Evolutionary conservation across 306 rosid species (phyloP).

Genomic region (Bauhinia variegata): DNA sequence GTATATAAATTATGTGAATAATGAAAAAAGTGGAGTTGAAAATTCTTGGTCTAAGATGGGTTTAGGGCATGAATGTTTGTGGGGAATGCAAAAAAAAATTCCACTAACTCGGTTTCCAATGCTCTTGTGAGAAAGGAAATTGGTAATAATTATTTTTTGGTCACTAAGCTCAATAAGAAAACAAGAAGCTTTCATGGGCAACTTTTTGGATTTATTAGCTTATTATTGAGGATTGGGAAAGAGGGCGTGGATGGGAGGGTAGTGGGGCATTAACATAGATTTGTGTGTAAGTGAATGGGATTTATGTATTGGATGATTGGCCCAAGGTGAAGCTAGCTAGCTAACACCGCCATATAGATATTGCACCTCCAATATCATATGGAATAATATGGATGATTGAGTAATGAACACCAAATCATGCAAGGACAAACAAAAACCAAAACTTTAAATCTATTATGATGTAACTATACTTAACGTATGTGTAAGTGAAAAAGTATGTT

Average conservation of each 20-base stretch:
- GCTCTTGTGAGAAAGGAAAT: slow-evolving; percentile 53
- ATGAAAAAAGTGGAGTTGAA: slow-evolving; percentile 46
- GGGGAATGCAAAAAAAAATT: slow-evolving; percentile 81
- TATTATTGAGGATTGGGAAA: slow-evolving; percentile 61
- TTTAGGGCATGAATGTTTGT: slow-evolving; percentile 87
- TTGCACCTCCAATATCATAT: neutral
- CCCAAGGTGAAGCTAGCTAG: slow-evolving; percentile 57
- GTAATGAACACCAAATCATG: slow-evolving; percentile 46
- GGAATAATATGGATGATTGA: slow-evolving; percentile 45
- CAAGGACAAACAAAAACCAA: slow-evolving; percentile 3
- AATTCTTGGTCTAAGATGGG: slow-evolving; percentile 61
- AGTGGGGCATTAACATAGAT: slow-evolving; percentile 67
- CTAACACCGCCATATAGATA: slow-evolving; percentile 47
- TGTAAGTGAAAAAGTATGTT: no score
- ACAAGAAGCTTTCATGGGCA: slow-evolving; percentile 54
- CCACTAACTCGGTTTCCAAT: slow-evolving; percentile 95
- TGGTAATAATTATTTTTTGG: slow-evolving; percentile 29
- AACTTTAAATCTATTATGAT: no score
- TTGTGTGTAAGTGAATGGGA: slow-evolving; percentile 54
- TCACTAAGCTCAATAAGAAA: slow-evolving; percentile 54
- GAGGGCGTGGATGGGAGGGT: slow-evolving; percentile 40
- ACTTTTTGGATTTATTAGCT: slow-evolving; percentile 67
- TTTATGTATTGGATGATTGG: slow-evolving; percentile 48
- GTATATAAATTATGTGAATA: no score
- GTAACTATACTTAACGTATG: no score